Percentiles rank a stretch among this genome's conserved stretches.
Conservation (phyloP, 495 filamentous ascomycete species). For the Aspergillus mulundensis region DNA sequence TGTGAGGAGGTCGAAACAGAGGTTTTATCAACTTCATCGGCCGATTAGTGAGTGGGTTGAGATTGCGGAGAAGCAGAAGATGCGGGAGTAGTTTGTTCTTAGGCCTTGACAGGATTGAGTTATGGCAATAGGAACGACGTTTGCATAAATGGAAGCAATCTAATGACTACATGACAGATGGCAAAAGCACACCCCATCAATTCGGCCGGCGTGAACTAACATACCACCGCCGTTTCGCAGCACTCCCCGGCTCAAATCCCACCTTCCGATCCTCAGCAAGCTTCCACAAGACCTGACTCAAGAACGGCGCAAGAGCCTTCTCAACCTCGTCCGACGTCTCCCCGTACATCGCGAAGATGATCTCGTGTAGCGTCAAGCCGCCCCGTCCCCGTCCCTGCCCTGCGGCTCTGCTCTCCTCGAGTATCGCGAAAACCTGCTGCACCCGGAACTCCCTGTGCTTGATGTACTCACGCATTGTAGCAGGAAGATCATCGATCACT, state of each 20-base stretch:
- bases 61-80: conserved; percentile 5
- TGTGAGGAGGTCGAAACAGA: conserved; percentile 6
- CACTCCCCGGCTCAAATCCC: conserved; percentile 36
- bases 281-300: conserved; percentile 44
- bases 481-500: conserved; percentile 23
- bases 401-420: conserved; percentile 11
- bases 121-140: too few species aligned
- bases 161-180: neutral
- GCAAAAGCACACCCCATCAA: too few species aligned
- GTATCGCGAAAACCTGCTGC: conserved; percentile 27
- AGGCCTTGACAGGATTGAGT: neutral
- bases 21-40: conserved; percentile 9
- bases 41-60: conserved; percentile 10
- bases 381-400: conserved; percentile 8
- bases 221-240: conserved; percentile 43
- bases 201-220: neutral
- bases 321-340: conserved; percentile 22
- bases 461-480: conserved; percentile 30
- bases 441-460: conserved; percentile 34
- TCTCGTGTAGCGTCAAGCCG: conserved; percentile 32
- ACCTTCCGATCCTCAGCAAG: conserved; percentile 47
- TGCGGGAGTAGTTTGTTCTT: neutral
- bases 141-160: neutral
- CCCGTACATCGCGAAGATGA: conserved; percentile 39
- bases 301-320: conserved; percentile 43